Base-by-base conservation (phyloP, 192 early-diverging fungal genomes). In the Rhizoclosmatium globosum region DNA sequence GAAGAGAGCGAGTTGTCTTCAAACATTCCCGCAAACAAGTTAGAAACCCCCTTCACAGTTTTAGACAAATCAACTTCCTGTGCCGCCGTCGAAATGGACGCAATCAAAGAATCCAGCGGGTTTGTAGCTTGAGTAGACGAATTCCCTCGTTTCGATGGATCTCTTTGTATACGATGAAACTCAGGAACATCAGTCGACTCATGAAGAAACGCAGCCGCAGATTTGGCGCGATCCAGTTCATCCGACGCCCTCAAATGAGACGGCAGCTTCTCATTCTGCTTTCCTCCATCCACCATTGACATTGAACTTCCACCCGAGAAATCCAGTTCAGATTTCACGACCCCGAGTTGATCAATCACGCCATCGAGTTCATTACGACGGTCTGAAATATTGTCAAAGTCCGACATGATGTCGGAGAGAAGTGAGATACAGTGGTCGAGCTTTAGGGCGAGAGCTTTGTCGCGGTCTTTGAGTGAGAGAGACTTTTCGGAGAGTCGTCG, bases 321-420 rank as follows among this genome's bases (percentile, higher is more conserved):
- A 38, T 64, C 61, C 61, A 72, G 50, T 42, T 57, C 71, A 13
- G 71, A 46, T 19, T 46, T 53, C 17, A 72, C 71, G 21, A 53
- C 71, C 4, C 15, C 50, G n/a, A 72, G 71, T 57, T 72, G 48
- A 53, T 48, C 71, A n/a, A 72, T 72, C 47, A 72, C 53, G 6
- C 71, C 71, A 1, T 72, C 71, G 19, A 72, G 23, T 42, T 72
- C 71, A 17, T 46, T 48, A 15, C 2, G 47, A 47, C 53, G 19
- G 7, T 38, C 39, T 41, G 39, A 64, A 23, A 64, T 21, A 17
- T 53, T 17, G 0, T 64, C 61, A n/a, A 41, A 50, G 44, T 60
- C 38, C 0, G 57, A 21, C 41, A 64, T 6, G 15, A 75, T 39
- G 4, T 75, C 42, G 7, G n/a, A 7, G 31, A 75, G 56, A 7